A percentile compares a stretch with the other conserved stretches of the same genome.
Conservation (phyloP, 2,329 filamentous ascomycete species). For the Lasiodiplodia theobromae region DNA sequence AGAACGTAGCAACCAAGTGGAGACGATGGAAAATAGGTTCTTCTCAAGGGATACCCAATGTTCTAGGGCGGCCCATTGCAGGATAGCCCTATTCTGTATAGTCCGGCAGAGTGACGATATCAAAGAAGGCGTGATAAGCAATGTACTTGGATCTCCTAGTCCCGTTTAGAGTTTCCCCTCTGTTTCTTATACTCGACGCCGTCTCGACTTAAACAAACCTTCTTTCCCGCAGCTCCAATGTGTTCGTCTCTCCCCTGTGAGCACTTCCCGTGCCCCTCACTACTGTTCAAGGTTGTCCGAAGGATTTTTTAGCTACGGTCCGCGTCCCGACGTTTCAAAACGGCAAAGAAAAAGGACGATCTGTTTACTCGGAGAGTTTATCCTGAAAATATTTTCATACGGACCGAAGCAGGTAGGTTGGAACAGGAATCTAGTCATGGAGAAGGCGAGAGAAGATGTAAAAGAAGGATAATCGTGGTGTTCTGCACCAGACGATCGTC, state of each 20-base stretch:
- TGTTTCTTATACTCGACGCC: neutral
- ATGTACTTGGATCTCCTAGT: neutral
- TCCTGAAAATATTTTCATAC: neutral
- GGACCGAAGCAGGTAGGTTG: neutral
- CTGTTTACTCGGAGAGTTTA: neutral
- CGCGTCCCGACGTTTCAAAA: neutral
- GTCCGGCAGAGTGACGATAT: neutral
- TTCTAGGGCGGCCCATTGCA: neutral
- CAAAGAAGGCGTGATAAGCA: neutral
- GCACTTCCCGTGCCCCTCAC: neutral
- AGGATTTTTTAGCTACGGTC: neutral
- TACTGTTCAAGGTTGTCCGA: neutral
- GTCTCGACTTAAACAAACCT: neutral
- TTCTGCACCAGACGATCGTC: neutral
- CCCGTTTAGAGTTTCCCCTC: neutral
- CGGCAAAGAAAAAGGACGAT: neutral
- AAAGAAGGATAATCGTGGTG: neutral
- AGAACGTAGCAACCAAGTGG: neutral
- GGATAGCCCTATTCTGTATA: neutral
- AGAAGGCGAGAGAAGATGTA: neutral
- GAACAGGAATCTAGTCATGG: neutral
- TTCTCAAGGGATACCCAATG: neutral
- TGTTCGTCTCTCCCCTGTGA: neutral
- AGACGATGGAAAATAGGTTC: neutral
- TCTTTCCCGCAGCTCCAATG: neutral